Evolutionary conservation across 768 basidiomycete genomes (phyloP).

Genomic region (Amanita phalloides): DNA sequence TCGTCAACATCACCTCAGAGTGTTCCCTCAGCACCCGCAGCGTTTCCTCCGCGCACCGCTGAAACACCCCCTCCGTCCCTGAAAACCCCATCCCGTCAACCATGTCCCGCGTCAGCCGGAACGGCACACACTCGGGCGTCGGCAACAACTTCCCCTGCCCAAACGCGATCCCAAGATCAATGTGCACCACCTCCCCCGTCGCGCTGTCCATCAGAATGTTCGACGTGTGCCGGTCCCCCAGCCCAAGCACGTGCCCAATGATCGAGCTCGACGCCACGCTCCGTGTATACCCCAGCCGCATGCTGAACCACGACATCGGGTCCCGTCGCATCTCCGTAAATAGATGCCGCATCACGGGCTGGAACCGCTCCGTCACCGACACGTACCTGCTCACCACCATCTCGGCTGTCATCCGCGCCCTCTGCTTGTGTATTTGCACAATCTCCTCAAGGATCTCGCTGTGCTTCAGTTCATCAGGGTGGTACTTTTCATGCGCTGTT

Average conservation of each 20-base stretch:
- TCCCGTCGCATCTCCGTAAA: conserved; percentile 86
- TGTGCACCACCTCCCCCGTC: conserved; percentile 87
- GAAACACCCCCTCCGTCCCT: conserved; percentile 90
- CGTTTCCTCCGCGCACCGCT: conserved; percentile 91
- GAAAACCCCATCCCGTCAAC: conserved; percentile 89
- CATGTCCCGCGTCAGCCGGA: conserved; percentile 89
- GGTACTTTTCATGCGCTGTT: conserved; percentile 58
- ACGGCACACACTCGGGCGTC: conserved; percentile 85
- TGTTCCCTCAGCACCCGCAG: conserved; percentile 80
- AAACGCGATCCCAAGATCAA: conserved; percentile 94
- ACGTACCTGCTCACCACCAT: conserved; percentile 21
- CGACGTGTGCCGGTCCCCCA: conserved; percentile 86
- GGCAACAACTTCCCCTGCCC: conserved; percentile 79
- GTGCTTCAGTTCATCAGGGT: conserved; percentile 39
- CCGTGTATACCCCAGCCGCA: conserved; percentile 81
- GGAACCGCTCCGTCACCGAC: conserved; percentile 33
- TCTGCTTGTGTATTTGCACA: conserved; percentile 19
- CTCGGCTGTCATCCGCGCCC: conserved; percentile 12
- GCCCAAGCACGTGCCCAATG: conserved; percentile 83
- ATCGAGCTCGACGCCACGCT: conserved; percentile 93
- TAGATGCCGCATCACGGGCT: conserved; percentile 89
- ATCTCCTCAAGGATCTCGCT: conserved; percentile 20
- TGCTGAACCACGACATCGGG: conserved; percentile 87
- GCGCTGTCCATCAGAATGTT: conserved; percentile 85
- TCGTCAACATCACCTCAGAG: conserved; percentile 84